Conservation (phyloP, 2,329 filamentous ascomycete genomes). For the Phaeosphaeriaceae sp. region DNA sequence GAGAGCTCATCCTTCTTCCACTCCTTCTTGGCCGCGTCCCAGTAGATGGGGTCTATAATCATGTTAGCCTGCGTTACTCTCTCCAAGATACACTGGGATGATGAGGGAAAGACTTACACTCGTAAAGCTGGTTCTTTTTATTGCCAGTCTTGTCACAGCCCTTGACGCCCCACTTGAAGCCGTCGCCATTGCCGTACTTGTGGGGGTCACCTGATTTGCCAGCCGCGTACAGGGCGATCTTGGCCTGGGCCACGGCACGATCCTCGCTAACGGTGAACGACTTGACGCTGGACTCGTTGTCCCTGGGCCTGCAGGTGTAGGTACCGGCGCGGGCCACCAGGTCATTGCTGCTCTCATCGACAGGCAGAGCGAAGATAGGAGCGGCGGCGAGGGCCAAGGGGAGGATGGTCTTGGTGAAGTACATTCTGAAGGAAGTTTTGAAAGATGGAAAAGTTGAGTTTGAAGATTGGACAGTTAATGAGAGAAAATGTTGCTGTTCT, state of each 20-base stretch:
- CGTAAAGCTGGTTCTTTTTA: not conserved
- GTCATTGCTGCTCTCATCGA: slow-evolving; percentile 3
- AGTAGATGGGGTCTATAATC: not conserved
- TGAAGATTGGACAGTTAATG: not conserved
- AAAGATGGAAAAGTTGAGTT: not conserved
- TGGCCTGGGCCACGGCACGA: not conserved
- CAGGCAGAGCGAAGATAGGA: slow-evolving; percentile 3
- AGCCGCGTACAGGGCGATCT: not conserved
- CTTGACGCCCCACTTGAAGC: not conserved
- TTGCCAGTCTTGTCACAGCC: not conserved
- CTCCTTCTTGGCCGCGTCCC: not conserved
- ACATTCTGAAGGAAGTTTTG: not conserved
- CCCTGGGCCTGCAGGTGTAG: not conserved
- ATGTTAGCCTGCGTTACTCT: not conserved
- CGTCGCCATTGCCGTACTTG: not conserved
- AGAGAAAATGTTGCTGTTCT: not conserved
- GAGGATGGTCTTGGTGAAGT: not conserved
- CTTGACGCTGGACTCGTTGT: slow-evolving; percentile 1
- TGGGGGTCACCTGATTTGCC: slow-evolving; percentile 1
- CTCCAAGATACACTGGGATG: no score
- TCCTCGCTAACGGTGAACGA: not conserved
- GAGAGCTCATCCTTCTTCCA: slow-evolving; percentile 1
- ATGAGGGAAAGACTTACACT: slow-evolving; percentile 1
- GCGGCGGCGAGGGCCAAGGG: not conserved
- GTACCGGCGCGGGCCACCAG: not conserved